A percentile compares a stretch with the other conserved stretches of the same genome.
phyloP scores from a whole-genome alignment of 1,139 yeast genomes.

The Lodderomyces jiufengensis region DNA sequence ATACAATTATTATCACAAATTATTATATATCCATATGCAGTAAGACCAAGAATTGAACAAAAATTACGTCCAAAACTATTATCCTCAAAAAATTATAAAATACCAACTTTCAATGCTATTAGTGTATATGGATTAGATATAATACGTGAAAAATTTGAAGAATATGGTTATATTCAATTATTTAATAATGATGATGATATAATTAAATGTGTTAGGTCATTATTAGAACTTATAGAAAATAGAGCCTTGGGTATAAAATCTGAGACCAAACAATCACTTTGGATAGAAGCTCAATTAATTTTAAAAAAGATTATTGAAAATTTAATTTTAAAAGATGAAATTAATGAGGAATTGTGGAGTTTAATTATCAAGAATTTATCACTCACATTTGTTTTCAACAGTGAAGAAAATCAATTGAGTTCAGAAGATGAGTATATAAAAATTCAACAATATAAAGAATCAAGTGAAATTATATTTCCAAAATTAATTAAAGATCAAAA shows the following conservation, averaged over 20 bases:
- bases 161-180: slow-evolving; percentile 26
- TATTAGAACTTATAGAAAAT: slow-evolving; percentile 26
- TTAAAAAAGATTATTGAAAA: slow-evolving; percentile 22
- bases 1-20: slow-evolving; percentile 53
- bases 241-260: slow-evolving; percentile 35
- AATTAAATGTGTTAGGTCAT: slow-evolving; percentile 21
- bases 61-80: slow-evolving; percentile 25
- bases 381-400: slow-evolving; percentile 34
- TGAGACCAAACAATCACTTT: slow-evolving; percentile 26
- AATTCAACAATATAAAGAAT: slow-evolving; percentile 39
- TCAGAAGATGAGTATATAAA: slow-evolving; percentile 43
- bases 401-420: slow-evolving; percentile 16
- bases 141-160: slow-evolving; percentile 33
- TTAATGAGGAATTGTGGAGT: slow-evolving; percentile 41
- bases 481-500: slow-evolving; percentile 20
- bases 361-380: slow-evolving; percentile 40
- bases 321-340: slow-evolving; percentile 16
- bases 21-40: slow-evolving; percentile 55
- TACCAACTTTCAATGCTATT: slow-evolving; percentile 67
- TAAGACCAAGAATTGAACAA: slow-evolving; percentile 49
- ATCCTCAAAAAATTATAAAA: slow-evolving; percentile 32
- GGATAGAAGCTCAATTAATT: slow-evolving; percentile 42
- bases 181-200: slow-evolving; percentile 48
- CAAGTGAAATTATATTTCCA: slow-evolving; percentile 44
- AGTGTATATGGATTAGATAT: slow-evolving; percentile 49